These are phyloP conservation scores for Litchi chinensis DNA, from an alignment of 345 rosid species.

Conservation along the genomic window DNA sequence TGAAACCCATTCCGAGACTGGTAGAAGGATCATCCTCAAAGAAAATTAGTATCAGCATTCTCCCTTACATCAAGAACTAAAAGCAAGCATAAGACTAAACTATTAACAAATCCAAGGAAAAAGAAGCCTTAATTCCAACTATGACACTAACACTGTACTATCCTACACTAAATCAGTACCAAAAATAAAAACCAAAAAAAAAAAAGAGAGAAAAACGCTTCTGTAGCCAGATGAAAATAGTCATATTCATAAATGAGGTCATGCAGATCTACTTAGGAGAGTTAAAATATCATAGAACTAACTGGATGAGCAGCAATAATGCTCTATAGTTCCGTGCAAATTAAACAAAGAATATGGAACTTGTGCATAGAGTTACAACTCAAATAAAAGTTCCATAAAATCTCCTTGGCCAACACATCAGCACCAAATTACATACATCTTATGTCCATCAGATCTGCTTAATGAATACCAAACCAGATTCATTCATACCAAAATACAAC, in stretches of 20 bases:
- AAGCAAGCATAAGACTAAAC: background rate
- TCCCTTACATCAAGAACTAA: background rate
- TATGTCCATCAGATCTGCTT: background rate
- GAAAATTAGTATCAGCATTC: background rate
- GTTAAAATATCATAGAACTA: background rate
- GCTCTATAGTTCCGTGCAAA: background rate
- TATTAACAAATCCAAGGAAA: background rate
- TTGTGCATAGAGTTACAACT: background rate
- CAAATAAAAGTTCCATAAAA: background rate
- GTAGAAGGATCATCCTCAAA: constrained; percentile 2
- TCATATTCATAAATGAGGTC: background rate
- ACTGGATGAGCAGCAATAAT: background rate
- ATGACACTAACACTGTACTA: background rate
- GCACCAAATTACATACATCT: constrained; percentile 7
- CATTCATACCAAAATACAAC: background rate
- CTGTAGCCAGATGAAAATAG: background rate
- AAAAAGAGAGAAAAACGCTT: background rate
- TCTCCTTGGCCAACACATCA: background rate
- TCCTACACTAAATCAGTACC: background rate
- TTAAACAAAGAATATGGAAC: background rate
- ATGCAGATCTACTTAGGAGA: background rate
- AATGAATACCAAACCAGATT: background rate
- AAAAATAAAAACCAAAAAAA: background rate
- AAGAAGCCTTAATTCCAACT: constrained; percentile 3
- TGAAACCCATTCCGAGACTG: background rate